A percentile compares a stretch with the other conserved stretches of the same genome.
These are phyloP conservation scores for Hypoxylon fragiforme DNA, from an alignment of 495 filamentous ascomycete genomes.

Conservation along the genomic window DNA sequence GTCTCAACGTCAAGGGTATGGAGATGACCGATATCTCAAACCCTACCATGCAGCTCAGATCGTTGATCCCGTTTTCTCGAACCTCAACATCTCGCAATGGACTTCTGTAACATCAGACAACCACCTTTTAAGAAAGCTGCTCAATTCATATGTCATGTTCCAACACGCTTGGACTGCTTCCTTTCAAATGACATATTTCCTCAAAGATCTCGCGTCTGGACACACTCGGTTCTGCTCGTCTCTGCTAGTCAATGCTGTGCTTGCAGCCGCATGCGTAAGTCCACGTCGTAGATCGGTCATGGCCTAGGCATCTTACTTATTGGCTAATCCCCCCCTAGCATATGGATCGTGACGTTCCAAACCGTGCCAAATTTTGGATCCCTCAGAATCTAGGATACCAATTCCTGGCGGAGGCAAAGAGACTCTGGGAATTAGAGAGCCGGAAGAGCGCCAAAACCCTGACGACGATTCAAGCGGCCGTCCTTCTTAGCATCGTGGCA, in stretches of 20 bases:
- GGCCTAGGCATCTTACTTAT: neutral
- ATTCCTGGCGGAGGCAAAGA: conserved; percentile 46
- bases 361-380: conserved; percentile 44
- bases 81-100: conserved; percentile 41
- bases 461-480: conserved; percentile 42
- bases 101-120: conserved; percentile 42
- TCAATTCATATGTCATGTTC: conserved; percentile 43
- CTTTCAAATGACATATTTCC: conserved; percentile 45
- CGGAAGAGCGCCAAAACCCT: conserved; percentile 20
- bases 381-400: conserved; percentile 42
- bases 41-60: conserved; percentile 42
- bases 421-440: conserved; percentile 43
- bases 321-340: conserved; percentile 25
- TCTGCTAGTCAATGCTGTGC: conserved; percentile 43
- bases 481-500: conserved; percentile 37
- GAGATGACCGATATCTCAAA: conserved; percentile 39
- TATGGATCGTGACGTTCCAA: conserved; percentile 35
- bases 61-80: conserved; percentile 37
- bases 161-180: conserved; percentile 42
- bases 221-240: conserved; percentile 41
- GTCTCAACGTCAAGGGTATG: conserved; percentile 7
- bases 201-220: conserved; percentile 41
- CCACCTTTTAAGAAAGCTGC: conserved; percentile 37
- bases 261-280: conserved; percentile 45
- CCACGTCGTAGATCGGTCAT: neutral